Evolutionary conservation across 768 basidiomycete species (phyloP), one percentile per base, ranked within the genome.

Genomic region (Pisolithus tinctorius): DNA sequence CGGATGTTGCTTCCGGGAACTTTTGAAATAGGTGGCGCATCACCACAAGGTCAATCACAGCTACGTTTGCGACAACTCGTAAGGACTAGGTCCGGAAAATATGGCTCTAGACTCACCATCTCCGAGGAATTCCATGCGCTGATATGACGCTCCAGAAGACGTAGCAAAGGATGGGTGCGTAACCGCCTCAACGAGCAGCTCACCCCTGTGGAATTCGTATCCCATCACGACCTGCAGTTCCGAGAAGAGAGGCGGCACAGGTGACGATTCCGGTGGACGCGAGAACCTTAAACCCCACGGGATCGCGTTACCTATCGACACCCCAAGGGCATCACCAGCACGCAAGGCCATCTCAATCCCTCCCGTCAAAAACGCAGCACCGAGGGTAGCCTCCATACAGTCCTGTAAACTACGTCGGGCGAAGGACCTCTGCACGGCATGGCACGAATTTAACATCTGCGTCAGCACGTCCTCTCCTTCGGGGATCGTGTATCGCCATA

Each of bases 111-210:
- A 63, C 82, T 69, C 63, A 92, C 91, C 88, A 63, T 95, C 93
- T 30, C 93, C 93, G 3, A 95, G 75, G 58, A 92, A 93, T 59
- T 95, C 93, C 10, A 93, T 70, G 13, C 93, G 79, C 55, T 95
- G 86, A 65, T 94, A 94, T 3, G 87, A 88, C 6, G 79, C 71
- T 9, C 73, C 73, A 11, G 74, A 76, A 1, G 69, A 69, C 4
- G 68, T 63, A 9, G 75, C 71, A 58, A 88, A 88, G 0, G 88
- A 90, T 0, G 91, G 86, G 62, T 95, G 93, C 0, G 88, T 91
- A n/a, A 92, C 68, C 8, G 91, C 90, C 67, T 92, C 84, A 7
- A 86, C 60, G 2, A 94, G 68, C 14, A 89, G 65, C 45, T 76
- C 72, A n/a, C 78, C 76, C 17, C 76, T 71, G 50, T 75, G 72